Evolutionary conservation across 208 protist species (phyloP).

Genomic region (Leishmania guyanensis): DNA sequence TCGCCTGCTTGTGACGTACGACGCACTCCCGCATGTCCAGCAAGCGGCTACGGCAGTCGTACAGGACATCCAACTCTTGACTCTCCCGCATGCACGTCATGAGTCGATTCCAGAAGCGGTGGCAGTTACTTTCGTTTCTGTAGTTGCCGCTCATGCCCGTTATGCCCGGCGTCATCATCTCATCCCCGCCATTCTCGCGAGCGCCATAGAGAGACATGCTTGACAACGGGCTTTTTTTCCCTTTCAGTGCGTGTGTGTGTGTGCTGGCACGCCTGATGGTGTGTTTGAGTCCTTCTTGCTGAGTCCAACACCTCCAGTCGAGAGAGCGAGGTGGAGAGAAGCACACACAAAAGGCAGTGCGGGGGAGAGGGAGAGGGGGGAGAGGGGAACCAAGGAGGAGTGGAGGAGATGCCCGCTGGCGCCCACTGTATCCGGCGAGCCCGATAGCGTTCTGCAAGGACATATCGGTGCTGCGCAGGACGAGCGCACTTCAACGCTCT

Average conservation of each 20-base stretch:
- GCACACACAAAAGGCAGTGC: neutral
- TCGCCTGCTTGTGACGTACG: conserved; percentile 80
- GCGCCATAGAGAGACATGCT: conserved; percentile 82
- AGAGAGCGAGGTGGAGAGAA: neutral
- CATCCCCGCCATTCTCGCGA: conserved; percentile 62
- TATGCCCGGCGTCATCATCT: conserved; percentile 56
- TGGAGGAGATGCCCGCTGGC: neutral
- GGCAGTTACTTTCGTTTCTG: conserved; percentile 74
- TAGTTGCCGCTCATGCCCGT: conserved; percentile 66
- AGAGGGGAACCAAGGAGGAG: neutral
- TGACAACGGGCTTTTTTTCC: neutral
- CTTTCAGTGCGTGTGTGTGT: neutral
- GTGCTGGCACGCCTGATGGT: neutral
- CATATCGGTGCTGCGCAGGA: neutral
- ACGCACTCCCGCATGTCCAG: conserved; percentile 85
- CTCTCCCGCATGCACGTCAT: conserved; percentile 87
- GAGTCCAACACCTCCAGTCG: neutral
- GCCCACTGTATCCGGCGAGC: neutral
- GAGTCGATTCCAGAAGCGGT: conserved; percentile 80
- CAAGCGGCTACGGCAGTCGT: conserved; percentile 86
- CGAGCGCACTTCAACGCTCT: neutral
- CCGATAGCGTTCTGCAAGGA: neutral
- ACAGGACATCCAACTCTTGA: conserved; percentile 85
- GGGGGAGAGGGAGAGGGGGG: too few species aligned
- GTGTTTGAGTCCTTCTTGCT: neutral